Evolutionary conservation across 441 rosid genomes (phyloP), one percentile per base, ranked within the genome.

Genomic region (Jatropha multifida): DNA sequence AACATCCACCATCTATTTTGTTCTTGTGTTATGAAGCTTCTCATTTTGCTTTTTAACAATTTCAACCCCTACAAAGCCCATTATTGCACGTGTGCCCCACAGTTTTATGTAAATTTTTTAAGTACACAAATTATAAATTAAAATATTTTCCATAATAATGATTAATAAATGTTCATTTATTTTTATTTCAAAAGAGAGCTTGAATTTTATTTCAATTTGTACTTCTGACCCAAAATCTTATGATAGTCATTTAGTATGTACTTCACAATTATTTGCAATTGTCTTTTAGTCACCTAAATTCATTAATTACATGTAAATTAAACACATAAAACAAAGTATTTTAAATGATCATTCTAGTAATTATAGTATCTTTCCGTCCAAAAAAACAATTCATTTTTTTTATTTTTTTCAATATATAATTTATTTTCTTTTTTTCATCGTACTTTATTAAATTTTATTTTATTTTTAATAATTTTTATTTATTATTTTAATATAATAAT

Each of bases 11-110:
- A 74, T 37, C 52, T 38, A 63, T 37, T 65, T 74, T 55, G 23
- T 66, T 55, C 5, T 48, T 14, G 3, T 15, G 17, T 15, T 3
- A 38, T 59, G 72, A 67, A 67, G 60, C 78, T 75, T 48, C 68
- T 73, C 0, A 3, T 15, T 68, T 42, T 37, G 4, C 1, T 27
- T 67, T 32, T 67, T 54, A 18, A 56, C 20, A 12, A n/a, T 44
- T 49, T 75, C 26, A 10, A 32, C 40, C 72, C 67, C 12, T 42
- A 1, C 48, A 11, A 40, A 38, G 32, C 7, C 5, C n/a, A 41
- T 5, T 20, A 38, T 41, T 20, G 3, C 51, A 42, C 65, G 23
- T 65, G 55, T 73, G 37, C 76, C 67, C 37, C 61, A 17, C 51
- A 18, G 7, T 73, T 63, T 6, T 7, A 11, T 44, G 48, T 44